Evolutionary conservation across 768 basidiomycete genomes (phyloP), one percentile per base, ranked within the genome.

Genomic region (Suillus lakei): DNA sequence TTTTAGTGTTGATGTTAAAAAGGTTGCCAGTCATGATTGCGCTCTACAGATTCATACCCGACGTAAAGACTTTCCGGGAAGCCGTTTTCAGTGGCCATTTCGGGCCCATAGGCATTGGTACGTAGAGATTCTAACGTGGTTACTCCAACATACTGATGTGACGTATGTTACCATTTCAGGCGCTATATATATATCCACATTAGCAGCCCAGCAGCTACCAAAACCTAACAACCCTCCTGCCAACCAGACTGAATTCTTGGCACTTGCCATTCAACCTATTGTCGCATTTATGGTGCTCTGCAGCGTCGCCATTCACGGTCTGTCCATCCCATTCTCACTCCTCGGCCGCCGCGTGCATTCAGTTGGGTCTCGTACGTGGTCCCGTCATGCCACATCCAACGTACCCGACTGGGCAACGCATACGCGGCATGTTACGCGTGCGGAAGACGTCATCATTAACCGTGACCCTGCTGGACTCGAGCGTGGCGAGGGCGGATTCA

Each of bases 51-150:
- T 98, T 91, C 86, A 97, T 99, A 65, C 98, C 98, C 0, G 97
- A 99, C 73, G 86, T 99, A 70, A 98, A 97, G 81, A 98, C 92
- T 0, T 86, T 96, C 66, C 84, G 94, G 53, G 98, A 99, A 78
- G 97, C 98, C 0, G 68, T 96, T 4, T 99, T 99, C 77, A 91
- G 88, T 46, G 98, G 98, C 0, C 96, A 98, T 79, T 99, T 98
- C 75, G 97, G 95, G 15, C 92, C 93, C 26, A 93, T 93, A 67
- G 91, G 91, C 36, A 85, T 93, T 60, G 91, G 91, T 85, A 65
- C 68, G 83, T 71, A 39, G 32, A 43, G 16, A 21, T 41, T 58
- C 60, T 50, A 16, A 38, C 61, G 68, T 65, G 61, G 63, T 63
- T 28, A 32, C 5, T n/a, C 18, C 21, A n/a, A n/a, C 21, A 12